These are phyloP conservation scores for Pelomyxa schiedti DNA, from an alignment of 78 protist genomes.

Conservation along the genomic window DNA sequence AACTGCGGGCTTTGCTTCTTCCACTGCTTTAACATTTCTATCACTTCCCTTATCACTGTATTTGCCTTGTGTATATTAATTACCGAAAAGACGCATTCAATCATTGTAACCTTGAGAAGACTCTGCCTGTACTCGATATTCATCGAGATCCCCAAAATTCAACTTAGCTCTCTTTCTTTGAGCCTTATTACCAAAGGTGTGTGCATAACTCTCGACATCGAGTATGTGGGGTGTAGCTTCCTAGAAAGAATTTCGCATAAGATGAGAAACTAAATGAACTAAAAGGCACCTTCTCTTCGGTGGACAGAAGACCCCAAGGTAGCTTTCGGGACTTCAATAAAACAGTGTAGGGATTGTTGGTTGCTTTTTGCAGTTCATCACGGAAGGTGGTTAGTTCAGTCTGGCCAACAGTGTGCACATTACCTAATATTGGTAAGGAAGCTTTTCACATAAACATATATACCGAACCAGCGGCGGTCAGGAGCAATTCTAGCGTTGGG, in stretches of 20 bases:
- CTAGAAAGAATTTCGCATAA: no score
- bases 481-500: slow-evolving; percentile 51
- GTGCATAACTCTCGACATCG: slow-evolving; percentile 63
- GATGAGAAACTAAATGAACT: no score
- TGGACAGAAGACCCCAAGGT: slow-evolving; percentile 37
- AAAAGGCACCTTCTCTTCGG: no score
- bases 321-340: slow-evolving; percentile 21
- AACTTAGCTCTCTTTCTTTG: slow-evolving; percentile 73
- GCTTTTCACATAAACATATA: no score
- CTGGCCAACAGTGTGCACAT: slow-evolving; percentile 54
- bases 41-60: slow-evolving; percentile 2
- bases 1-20: slow-evolving; percentile 53
- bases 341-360: slow-evolving; percentile 48
- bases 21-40: slow-evolving; percentile 19
- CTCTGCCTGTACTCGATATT: slow-evolving; percentile 20
- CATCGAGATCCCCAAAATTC: neutral
- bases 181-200: slow-evolving; percentile 79
- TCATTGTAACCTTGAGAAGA: no score
- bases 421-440: no score
- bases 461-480: slow-evolving; percentile 62
- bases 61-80: neutral
- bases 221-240: no score
- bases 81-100: no score
- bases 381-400: slow-evolving; percentile 48
- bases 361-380: slow-evolving; percentile 21